A percentile compares a stretch with the other conserved stretches of the same genome.
Conservation (phyloP, 208 protist genomes). For the Acanthamoeba royreba region DNA sequence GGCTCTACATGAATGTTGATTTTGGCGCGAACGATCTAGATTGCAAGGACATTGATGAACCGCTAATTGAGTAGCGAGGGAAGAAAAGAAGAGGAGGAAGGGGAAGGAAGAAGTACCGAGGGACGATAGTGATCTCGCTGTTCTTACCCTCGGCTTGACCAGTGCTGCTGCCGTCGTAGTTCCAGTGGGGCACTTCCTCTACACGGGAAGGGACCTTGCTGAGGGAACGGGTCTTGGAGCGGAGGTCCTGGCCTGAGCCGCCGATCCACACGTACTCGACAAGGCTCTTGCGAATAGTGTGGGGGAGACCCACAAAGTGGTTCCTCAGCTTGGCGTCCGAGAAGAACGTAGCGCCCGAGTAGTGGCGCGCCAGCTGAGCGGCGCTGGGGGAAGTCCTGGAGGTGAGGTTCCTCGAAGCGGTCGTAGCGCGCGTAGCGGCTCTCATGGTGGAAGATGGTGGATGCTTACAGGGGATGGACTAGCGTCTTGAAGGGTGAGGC, state of each 20-base stretch:
- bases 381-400: too few species aligned
- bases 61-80: too few species aligned
- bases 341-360: not conserved
- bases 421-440: too few species aligned
- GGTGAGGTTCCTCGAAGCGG: too few species aligned
- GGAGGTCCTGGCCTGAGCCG: slow-evolving; percentile 73
- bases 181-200: slow-evolving; percentile 90
- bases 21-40: too few species aligned
- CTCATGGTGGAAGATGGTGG: too few species aligned
- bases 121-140: not conserved
- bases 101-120: not conserved
- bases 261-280: slow-evolving; percentile 76
- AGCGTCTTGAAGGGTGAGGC: too few species aligned
- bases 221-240: slow-evolving; percentile 75
- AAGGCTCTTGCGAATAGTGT: not conserved
- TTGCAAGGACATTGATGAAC: too few species aligned
- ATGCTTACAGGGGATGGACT: too few species aligned
- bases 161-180: slow-evolving; percentile 95
- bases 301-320: not conserved
- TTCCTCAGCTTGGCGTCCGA: not conserved
- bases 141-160: slow-evolving; percentile 42
- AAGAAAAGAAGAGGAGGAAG: too few species aligned
- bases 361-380: too few species aligned
- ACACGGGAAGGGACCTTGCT: slow-evolving; percentile 48
- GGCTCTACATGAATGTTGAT: too few species aligned